phyloP scores from a whole-genome alignment of 805 yeast species.

The Kuraishia piskuri region DNA sequence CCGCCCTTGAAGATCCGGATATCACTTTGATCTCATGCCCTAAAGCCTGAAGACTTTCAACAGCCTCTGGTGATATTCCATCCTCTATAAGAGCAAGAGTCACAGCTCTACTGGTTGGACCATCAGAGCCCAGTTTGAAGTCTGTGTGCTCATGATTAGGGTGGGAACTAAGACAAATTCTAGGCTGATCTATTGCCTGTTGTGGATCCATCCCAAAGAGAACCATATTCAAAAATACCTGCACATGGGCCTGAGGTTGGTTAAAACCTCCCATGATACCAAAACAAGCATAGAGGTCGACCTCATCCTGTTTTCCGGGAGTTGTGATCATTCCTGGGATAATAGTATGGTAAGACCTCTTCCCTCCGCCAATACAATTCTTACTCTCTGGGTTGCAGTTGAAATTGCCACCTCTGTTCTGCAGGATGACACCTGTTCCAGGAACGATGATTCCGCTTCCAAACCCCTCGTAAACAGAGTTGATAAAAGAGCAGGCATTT shows the following conservation, averaged over 20 bases:
- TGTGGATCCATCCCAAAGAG: conserved; percentile 63
- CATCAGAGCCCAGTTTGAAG: conserved; percentile 50
- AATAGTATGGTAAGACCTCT: conserved; percentile 76
- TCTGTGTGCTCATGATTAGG: conserved; percentile 33
- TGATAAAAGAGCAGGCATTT: conserved; percentile 77
- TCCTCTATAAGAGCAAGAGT: conserved; percentile 60
- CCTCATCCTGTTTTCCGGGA: conserved; percentile 13
- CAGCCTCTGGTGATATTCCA: conserved; percentile 41
- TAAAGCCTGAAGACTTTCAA: conserved; percentile 33
- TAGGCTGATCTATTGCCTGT: conserved; percentile 66
- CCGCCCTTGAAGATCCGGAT: conserved; percentile 30
- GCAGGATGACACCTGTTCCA: conserved; percentile 58
- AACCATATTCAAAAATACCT: conserved; percentile 59
- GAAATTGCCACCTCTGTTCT: conserved; percentile 74
- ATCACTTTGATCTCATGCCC: conserved; percentile 51
- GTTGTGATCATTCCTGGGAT: conserved; percentile 74
- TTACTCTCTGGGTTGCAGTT: conserved; percentile 46
- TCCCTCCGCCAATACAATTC: conserved; percentile 58
- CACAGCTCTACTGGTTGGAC: conserved; percentile 51
- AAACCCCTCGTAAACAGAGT: conserved; percentile 60
- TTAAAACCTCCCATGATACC: conserved; percentile 86
- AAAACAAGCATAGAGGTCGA: conserved; percentile 55
- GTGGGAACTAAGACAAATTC: conserved; percentile 56
- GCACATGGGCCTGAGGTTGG: conserved; percentile 83
- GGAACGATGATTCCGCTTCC: conserved; percentile 67